Evolutionary conservation across 2,329 filamentous ascomycete species (phyloP).

Genomic region (Fusarium sp.): DNA sequence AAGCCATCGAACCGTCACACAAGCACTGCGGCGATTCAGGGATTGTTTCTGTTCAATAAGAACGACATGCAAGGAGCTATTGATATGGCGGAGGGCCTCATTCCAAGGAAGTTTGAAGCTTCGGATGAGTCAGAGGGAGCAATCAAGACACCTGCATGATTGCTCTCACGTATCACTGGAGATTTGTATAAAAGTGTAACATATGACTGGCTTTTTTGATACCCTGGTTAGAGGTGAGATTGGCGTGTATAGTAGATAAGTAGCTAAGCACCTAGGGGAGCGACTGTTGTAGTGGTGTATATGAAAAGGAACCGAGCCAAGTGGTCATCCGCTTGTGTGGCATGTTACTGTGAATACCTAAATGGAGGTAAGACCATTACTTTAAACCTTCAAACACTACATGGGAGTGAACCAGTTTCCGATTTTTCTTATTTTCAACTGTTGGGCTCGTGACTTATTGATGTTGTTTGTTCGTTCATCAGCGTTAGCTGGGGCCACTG

Average conservation of each 20-base stretch:
- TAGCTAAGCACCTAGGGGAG: no score
- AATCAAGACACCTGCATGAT: conserved; percentile 58
- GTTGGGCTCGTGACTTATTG: neutral
- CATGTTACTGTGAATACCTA: neutral
- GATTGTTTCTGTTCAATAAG: conserved; percentile 96
- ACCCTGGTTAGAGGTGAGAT: conserved; percentile 29
- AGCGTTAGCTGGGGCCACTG: conserved; percentile 23
- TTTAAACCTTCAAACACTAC: neutral
- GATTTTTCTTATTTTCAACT: neutral
- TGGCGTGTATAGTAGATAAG: conserved; percentile 7
- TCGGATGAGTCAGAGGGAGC: conserved; percentile 57
- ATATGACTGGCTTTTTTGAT: conserved; percentile 34
- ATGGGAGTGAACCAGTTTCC: neutral
- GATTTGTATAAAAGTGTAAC: conserved; percentile 28
- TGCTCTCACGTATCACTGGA: neutral
- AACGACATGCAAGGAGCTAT: conserved; percentile 90
- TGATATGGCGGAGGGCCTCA: conserved; percentile 77
- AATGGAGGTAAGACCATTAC: neutral
- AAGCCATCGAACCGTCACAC: conserved; percentile 67
- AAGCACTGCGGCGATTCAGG: conserved; percentile 93
- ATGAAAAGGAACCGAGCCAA: neutral
- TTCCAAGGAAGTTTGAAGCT: conserved; percentile 68
- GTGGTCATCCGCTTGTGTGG: neutral
- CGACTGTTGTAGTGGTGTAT: neutral
- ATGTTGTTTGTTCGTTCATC: conserved; percentile 7